A percentile compares a stretch with the other conserved stretches of the same genome.
These are phyloP conservation scores for Thielaviopsis euricoi DNA, from an alignment of 2,329 filamentous ascomycete species.

Conservation along the genomic window DNA sequence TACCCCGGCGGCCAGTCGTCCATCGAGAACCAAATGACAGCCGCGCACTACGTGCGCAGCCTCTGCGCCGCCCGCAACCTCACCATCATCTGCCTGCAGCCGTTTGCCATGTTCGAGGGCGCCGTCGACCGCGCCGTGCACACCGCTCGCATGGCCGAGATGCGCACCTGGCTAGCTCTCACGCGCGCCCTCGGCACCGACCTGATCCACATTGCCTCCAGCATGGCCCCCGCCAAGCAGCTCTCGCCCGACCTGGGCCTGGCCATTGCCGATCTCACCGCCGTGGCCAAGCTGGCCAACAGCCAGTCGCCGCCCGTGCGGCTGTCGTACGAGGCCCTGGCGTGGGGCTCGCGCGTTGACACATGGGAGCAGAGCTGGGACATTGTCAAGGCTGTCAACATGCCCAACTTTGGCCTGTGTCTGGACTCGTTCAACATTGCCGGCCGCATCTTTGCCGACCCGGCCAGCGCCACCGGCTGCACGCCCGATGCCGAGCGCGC, in stretches of 20 bases:
- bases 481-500: constrained; percentile 36
- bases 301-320: constrained; percentile 38
- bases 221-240: constrained; percentile 38
- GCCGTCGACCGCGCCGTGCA: constrained; percentile 46
- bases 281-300: constrained; percentile 51
- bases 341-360: constrained; percentile 54
- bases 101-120: constrained; percentile 66
- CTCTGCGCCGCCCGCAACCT: constrained; percentile 41
- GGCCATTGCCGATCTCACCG: constrained; percentile 44
- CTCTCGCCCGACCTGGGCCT: constrained; percentile 29
- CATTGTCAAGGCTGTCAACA: constrained; percentile 45
- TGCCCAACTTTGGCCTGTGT: constrained; percentile 59
- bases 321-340: constrained; percentile 59
- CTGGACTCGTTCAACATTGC: constrained; percentile 68
- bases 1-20: constrained; percentile 23
- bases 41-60: constrained; percentile 37
- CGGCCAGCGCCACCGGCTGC: constrained; percentile 33
- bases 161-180: constrained; percentile 54
- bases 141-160: constrained; percentile 38
- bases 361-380: constrained; percentile 60
- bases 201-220: constrained; percentile 58
- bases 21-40: constrained; percentile 31
- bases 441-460: constrained; percentile 55
- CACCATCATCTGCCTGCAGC: constrained; percentile 51
- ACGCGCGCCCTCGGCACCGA: constrained; percentile 49